Conservation (phyloP, 2,329 filamentous ascomycete genomes). For the Hypoxylon rubiginosum region DNA sequence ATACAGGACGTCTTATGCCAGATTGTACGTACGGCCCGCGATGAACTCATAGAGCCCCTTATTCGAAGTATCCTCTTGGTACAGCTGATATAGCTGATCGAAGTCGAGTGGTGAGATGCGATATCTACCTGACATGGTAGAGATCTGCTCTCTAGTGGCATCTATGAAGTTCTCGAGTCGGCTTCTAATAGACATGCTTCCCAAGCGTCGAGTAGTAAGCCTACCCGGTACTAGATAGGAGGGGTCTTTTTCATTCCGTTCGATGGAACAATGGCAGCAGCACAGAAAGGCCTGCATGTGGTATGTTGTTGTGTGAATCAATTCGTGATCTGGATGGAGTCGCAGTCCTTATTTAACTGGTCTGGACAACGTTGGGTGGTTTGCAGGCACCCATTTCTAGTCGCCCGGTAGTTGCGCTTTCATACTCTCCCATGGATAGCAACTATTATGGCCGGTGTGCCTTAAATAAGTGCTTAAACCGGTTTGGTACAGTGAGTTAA, state of each 20-base stretch:
- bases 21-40: conserved; percentile 27
- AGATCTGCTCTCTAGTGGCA: conserved; percentile 25
- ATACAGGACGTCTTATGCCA: not conserved
- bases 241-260: not conserved
- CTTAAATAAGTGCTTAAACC: not conserved
- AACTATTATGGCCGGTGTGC: not conserved
- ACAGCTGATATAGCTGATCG: conserved; percentile 36
- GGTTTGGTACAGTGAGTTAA: not conserved
- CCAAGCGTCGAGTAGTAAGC: conserved; percentile 7
- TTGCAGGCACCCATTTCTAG: conserved; percentile 9
- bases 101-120: conserved; percentile 31
- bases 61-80: conserved; percentile 32
- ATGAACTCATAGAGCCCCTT: conserved; percentile 39
- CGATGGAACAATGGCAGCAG: not conserved
- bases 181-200: conserved; percentile 21
- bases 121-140: conserved; percentile 30
- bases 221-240: conserved; percentile 3
- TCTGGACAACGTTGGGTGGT: conserved; percentile 19
- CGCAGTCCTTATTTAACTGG: conserved; percentile 5
- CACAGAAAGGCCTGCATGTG: conserved; percentile 3
- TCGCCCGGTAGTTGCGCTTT: conserved; percentile 1
- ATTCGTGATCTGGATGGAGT: conserved; percentile 14
- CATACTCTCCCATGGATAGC: not conserved
- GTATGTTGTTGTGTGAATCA: conserved; percentile 11
- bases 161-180: conserved; percentile 25